These are phyloP conservation scores for Blastobotrys aristatus DNA, from an alignment of 1,139 yeast species.

Conservation along the genomic window DNA sequence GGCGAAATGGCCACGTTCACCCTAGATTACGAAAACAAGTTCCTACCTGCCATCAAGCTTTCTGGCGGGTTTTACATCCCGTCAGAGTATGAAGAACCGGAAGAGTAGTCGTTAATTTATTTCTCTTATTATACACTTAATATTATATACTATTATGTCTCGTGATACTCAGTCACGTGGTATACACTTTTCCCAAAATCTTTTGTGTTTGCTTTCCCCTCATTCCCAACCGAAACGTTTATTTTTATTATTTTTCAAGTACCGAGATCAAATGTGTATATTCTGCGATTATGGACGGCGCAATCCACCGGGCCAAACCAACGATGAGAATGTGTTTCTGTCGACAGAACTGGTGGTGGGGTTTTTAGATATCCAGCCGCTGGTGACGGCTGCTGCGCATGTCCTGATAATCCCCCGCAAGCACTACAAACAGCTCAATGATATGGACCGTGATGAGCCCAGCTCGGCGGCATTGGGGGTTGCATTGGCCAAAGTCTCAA, in stretches of 20 bases:
- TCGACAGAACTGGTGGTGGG: constrained; percentile 36
- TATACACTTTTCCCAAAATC: no score
- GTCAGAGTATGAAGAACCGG: not conserved
- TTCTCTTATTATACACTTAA: no score
- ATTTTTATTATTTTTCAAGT: no score
- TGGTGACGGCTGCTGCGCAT: constrained; percentile 58
- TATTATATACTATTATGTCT: no score
- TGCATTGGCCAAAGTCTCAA: constrained; percentile 58
- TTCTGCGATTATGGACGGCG: constrained; percentile 26
- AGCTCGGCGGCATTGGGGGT: constrained; percentile 69
- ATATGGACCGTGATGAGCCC: constrained; percentile 65
- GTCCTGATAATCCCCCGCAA: constrained; percentile 72
- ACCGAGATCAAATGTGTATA: no score
- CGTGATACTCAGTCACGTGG: no score
- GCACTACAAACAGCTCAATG: constrained; percentile 77
- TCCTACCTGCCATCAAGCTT: not conserved
- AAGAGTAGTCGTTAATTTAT: no score
- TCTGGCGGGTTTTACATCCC: not conserved
- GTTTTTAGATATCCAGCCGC: constrained; percentile 79
- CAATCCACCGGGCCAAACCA: constrained; percentile 20
- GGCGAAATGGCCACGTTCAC: not conserved
- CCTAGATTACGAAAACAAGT: constrained; percentile 1
- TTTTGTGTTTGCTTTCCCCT: no score
- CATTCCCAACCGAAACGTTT: no score
- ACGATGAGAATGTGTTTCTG: constrained; percentile 24